Base-by-base conservation (phyloP, 2,329 filamentous ascomycete species). In the Penicillium sp. region DNA sequence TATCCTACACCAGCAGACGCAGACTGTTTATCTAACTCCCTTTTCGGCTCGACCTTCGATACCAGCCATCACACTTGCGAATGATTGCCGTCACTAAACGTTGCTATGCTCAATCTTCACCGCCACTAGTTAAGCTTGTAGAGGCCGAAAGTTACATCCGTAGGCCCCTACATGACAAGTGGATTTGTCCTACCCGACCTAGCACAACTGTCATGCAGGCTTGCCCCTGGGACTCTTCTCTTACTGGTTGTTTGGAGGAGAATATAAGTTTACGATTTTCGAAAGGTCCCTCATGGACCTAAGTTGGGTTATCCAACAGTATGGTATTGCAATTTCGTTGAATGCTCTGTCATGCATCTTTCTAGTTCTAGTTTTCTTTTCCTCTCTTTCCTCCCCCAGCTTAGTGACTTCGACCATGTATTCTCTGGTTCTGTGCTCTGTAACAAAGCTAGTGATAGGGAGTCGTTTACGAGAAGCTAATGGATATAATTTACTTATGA, bases 111-210 rank as follows among this genome's bases (percentile, higher is more conserved):
- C 16, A 18, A 11, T n/a, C 31, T 34, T 34, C 31, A 32, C 18
- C 27, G 29, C 41, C 40, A 50, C 47, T n/a, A 26, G 27, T 28
- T n/a, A 47, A 22, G 48, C 24, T 24, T 32, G 27, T 16, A 39
- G 20, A 44, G 35, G 29, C n/a, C 1, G 18, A 40, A 45, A 49
- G 39, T 54, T 55, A 55, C 52, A 55, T 55, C 48, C 45, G 44
- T 35, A 42, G 20, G 26, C 22, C 34, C 34, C 42, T 46, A 37
- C 34, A 38, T 51, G 38, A 49, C 42, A 45, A 55, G 46, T 51
- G 29, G 13, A 6, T 29, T 46, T 37, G 51, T 55, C 45, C 43
- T 39, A 55, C 52, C 38, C 32, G 14, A 37, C 18, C 20, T 4
- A 24, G 10, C 20, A n/a, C 7, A 11, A 16, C 18, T 18, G 14